Percentiles rank a stretch among this genome's conserved stretches.
These are phyloP conservation scores for Neolentinus lepideus DNA, from an alignment of 1,284 basidiomycete species.

Conservation along the genomic window DNA sequence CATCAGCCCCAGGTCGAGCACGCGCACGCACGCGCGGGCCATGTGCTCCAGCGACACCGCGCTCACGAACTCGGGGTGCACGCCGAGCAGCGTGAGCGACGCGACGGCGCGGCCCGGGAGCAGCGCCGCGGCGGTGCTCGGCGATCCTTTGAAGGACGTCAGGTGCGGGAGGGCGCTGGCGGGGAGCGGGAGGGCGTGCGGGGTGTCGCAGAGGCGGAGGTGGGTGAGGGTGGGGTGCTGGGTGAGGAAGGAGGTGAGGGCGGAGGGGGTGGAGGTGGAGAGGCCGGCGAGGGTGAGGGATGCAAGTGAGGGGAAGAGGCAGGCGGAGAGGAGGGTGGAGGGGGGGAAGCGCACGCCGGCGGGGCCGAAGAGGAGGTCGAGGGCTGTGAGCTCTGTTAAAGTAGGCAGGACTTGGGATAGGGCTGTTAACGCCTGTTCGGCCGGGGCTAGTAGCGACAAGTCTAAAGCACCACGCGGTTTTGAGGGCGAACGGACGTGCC, in stretches of 20 bases:
- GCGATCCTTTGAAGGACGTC: slow-evolving; percentile 48
- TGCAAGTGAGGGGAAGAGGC: slow-evolving; percentile 28
- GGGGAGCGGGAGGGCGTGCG: slow-evolving; percentile 27
- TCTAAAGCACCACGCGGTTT: slow-evolving; percentile 20
- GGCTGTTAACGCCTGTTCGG: slow-evolving; percentile 17
- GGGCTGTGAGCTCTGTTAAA: slow-evolving; percentile 38
- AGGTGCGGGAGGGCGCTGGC: slow-evolving; percentile 36
- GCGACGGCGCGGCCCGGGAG: slow-evolving; percentile 54
- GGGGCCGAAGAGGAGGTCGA: slow-evolving; percentile 48
- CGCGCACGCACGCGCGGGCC: slow-evolving; percentile 38
- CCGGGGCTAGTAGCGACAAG: slow-evolving; percentile 14
- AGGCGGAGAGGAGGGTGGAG: slow-evolving; percentile 20
- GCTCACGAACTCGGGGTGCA: slow-evolving; percentile 39
- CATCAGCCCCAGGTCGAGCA: slow-evolving; percentile 53
- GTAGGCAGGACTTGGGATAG: slow-evolving; percentile 30
- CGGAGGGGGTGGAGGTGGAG: slow-evolving; percentile 32
- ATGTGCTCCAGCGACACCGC: slow-evolving; percentile 41
- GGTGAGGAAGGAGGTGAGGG: slow-evolving; percentile 34
- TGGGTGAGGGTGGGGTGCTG: slow-evolving; percentile 27
- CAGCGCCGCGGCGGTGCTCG: slow-evolving; percentile 47
- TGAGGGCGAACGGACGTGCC: slow-evolving; percentile 33
- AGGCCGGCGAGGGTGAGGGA: slow-evolving; percentile 44
- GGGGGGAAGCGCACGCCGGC: slow-evolving; percentile 17
- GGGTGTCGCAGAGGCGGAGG: slow-evolving; percentile 39
- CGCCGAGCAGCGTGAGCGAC: slow-evolving; percentile 45